Evolutionary conservation across 352 stramenopile species (phyloP).

Genomic region (Phytopythium cucurbitacearum): DNA sequence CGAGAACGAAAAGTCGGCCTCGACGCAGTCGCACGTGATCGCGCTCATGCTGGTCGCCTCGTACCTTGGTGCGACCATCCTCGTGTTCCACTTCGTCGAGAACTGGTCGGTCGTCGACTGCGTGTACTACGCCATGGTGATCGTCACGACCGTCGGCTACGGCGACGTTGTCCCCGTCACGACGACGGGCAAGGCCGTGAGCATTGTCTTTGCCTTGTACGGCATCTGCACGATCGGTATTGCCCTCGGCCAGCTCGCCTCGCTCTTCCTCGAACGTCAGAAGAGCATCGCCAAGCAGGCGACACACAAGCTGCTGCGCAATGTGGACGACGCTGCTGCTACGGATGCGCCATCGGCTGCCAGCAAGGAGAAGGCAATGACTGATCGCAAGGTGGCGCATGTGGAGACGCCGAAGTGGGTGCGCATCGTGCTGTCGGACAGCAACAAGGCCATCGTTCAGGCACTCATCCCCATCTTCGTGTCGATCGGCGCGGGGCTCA

Average conservation of each 20-base stretch:
- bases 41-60: constrained; percentile 50
- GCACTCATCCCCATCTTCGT: constrained; percentile 41
- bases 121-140: constrained; percentile 91
- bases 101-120: constrained; percentile 69
- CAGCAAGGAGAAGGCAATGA: constrained; percentile 17
- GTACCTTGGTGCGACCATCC: constrained; percentile 47
- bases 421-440: constrained; percentile 38
- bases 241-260: constrained; percentile 48
- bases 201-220: constrained; percentile 85
- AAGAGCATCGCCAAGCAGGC: constrained; percentile 54
- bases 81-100: constrained; percentile 59
- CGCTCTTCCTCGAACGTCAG: constrained; percentile 50
- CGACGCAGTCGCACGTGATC: constrained; percentile 24
- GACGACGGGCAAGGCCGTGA: constrained; percentile 64
- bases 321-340: constrained; percentile 40
- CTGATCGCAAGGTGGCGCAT: constrained; percentile 10
- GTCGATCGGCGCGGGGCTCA: constrained; percentile 45
- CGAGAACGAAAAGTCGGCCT: constrained; percentile 7
- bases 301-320: constrained; percentile 38
- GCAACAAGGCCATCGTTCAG: constrained; percentile 42
- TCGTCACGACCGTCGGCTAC: constrained; percentile 91
- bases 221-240: constrained; percentile 66
- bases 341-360: constrained; percentile 4
- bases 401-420: constrained; percentile 23
- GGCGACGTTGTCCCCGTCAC: constrained; percentile 69